Evolutionary conservation across 805 yeast species (phyloP), one percentile per base, ranked within the genome.

Genomic region (Candida takata): DNA sequence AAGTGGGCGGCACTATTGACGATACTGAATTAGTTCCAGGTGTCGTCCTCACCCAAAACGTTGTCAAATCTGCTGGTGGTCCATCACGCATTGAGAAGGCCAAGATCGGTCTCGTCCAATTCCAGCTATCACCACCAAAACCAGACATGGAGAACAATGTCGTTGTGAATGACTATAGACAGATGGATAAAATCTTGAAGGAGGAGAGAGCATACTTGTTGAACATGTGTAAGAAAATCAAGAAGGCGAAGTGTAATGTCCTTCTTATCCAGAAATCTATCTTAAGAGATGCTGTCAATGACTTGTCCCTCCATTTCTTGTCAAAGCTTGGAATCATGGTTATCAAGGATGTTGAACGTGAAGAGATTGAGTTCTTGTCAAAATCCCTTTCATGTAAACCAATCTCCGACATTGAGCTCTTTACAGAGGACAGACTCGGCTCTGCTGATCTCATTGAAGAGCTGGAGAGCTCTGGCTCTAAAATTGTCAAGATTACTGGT

Each of bases 151-250:
- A 92, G 66, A 92, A 92, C 62, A 90, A 88, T 57, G 90, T 92
- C 33, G 95, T 92, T 39, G 97, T 92, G 37, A 92, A 84, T 57
- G 99, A 92, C 62, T 92, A 92, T 68, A 77, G 98, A 63, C 98
- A 92, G 64, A 92, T 92, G 99, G 99, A 92, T 64, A 92, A 90
- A 67, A 92, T 92, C 50, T 70, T 92, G 57, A 92, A 94, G 58
- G 99, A 92, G 65, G 98, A 92, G 70, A 80, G 99, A 59, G 92
- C 95, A 20, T 92, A 92, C 58, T 67, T 92, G 55, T 73, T 92
- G 57, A 90, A 90, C 60, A 84, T 92, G 58, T 88, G 96, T 69
- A 92, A 92, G 64, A 86, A 85, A 58, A 86, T 92, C 65, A 92
- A 94, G 58, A 92, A 92, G 71, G 82, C 97, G 47, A 92, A 88